Conservation (phyloP, 805 yeast genomes). For the Starmerella potacharoeniae region DNA sequence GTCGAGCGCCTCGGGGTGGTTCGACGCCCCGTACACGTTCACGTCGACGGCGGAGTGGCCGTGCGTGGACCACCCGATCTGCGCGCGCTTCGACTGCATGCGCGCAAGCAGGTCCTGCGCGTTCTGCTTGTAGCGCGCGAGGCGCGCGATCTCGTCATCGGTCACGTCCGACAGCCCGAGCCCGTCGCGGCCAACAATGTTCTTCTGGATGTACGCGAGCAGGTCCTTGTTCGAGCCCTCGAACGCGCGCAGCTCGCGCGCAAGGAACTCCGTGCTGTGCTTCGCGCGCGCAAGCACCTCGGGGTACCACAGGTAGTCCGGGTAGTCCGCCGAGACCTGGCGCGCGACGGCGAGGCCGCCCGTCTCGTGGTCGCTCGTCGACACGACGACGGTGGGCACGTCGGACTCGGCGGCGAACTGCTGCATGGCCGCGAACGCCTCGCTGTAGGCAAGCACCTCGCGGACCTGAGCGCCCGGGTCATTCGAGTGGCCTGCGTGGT, state of each 20-base stretch:
- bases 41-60: constrained; percentile 96
- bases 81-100: constrained; percentile 69
- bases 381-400: constrained; percentile 63
- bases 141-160: constrained; percentile 39
- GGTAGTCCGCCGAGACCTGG: constrained; percentile 57
- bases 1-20: constrained; percentile 27
- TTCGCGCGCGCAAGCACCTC: constrained; percentile 55
- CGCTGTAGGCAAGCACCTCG: constrained; percentile 80
- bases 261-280: constrained; percentile 67
- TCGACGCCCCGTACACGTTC: constrained; percentile 66
- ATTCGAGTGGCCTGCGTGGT: constrained; percentile 89
- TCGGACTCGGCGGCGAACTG: constrained; percentile 56
- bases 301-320: constrained; percentile 84
- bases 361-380: constrained; percentile 91
- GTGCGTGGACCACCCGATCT: constrained; percentile 92
- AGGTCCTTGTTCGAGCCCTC: constrained; percentile 27
- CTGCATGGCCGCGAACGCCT: constrained; percentile 62
- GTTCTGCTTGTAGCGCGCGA: constrained; percentile 31
- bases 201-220: constrained; percentile 38
- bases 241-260: constrained; percentile 35
- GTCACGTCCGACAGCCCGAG: constrained; percentile 55
- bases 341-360: constrained; percentile 87
- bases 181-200: constrained; percentile 45
- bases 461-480: constrained; percentile 92
- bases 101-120: constrained; percentile 46